Percentiles rank a stretch among this genome's conserved stretches.
Evolutionary conservation across 2,329 filamentous ascomycete species (phyloP).

Genomic region (Chalaropsis ovoidea): DNA sequence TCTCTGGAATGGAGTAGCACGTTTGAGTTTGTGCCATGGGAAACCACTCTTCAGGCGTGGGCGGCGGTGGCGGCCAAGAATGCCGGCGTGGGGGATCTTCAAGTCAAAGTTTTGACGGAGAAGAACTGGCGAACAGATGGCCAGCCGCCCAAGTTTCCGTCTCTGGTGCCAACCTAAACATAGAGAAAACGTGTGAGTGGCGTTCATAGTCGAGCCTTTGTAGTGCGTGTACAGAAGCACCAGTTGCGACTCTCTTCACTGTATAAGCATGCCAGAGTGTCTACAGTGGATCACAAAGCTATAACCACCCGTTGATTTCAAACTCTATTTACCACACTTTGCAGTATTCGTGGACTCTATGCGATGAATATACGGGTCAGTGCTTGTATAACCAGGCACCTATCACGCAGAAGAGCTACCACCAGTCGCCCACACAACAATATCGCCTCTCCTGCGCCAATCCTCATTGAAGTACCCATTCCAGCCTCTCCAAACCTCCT

Average conservation of each 20-base stretch:
- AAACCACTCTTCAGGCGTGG: conserved; percentile 28
- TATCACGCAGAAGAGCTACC: not conserved
- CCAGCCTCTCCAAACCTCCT: conserved; percentile 45
- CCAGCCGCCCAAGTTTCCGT: conserved; percentile 14
- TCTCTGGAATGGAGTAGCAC: conserved; percentile 27
- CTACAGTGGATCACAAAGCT: not conserved
- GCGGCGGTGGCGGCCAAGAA: conserved; percentile 26
- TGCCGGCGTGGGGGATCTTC: conserved; percentile 4
- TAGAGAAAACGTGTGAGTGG: not conserved
- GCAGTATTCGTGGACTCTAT: not conserved
- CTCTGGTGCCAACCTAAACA: not conserved
- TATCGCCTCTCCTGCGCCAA: conserved; percentile 43
- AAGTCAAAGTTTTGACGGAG: not conserved
- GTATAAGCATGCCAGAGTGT: not conserved
- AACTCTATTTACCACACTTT: not conserved
- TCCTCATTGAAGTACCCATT: conserved; percentile 57
- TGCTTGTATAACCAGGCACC: not conserved
- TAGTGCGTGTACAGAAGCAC: not conserved
- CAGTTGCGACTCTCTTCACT: not conserved
- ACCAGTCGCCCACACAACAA: conserved; percentile 48
- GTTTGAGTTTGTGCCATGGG: conserved; percentile 28
- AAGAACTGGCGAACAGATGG: conserved; percentile 13
- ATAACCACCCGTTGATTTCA: not conserved
- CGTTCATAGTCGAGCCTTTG: not conserved
- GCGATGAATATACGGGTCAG: not conserved